phyloP scores from a whole-genome alignment of 495 filamentous ascomycete species.

The Lindgomyces ingoldianus region DNA sequence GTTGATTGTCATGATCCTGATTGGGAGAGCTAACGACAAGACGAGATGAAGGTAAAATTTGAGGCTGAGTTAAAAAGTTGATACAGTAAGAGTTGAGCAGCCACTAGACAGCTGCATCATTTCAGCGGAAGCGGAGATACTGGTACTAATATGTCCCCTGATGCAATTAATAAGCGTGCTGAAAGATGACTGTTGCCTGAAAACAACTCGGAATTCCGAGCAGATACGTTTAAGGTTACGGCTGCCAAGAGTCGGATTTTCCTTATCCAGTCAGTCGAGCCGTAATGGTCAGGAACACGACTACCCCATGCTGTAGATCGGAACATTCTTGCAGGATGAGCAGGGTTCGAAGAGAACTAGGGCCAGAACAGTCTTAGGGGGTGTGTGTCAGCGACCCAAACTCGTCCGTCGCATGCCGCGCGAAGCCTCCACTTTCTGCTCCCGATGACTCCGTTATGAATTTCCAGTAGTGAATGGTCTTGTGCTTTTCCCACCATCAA shows the following conservation, averaged over 20 bases:
- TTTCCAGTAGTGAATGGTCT: neutral
- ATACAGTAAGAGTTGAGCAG: neutral
- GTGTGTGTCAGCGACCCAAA: too few species aligned
- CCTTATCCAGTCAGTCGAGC: too few species aligned
- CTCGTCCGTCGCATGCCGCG: too few species aligned
- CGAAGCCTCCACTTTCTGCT: too few species aligned
- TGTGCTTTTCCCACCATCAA: neutral
- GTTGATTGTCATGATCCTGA: slow-evolving; percentile 39
- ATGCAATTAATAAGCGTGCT: neutral
- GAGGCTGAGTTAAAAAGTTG: neutral
- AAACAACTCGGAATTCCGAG: neutral
- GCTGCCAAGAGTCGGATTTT: too few species aligned
- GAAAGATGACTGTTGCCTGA: neutral
- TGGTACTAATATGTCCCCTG: neutral
- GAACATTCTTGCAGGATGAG: too few species aligned
- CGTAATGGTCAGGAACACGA: too few species aligned
- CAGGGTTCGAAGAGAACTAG: too few species aligned
- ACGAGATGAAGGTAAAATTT: neutral
- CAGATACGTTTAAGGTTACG: too few species aligned
- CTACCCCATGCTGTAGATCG: too few species aligned
- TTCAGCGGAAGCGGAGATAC: neutral
- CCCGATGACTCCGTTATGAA: too few species aligned
- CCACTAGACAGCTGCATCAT: neutral
- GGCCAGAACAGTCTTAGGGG: too few species aligned
- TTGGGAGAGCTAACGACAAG: neutral